Percentiles rank a stretch among this genome's conserved stretches.
phyloP scores from a whole-genome alignment of 2,329 filamentous ascomycete genomes.

The Xylaria multiplex region DNA sequence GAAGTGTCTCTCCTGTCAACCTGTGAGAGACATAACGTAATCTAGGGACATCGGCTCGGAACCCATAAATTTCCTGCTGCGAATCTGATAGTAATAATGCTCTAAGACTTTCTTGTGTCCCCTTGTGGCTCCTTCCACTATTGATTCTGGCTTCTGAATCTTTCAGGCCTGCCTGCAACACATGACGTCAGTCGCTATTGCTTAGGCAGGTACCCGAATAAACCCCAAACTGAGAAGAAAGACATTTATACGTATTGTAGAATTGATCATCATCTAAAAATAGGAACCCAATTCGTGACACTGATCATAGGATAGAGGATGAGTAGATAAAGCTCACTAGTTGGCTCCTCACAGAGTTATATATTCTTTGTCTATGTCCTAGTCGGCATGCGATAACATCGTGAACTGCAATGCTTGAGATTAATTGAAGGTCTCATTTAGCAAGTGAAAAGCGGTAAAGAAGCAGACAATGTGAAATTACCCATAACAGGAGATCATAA shows the following conservation, averaged over 20 bases:
- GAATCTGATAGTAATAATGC: conserved; percentile 12
- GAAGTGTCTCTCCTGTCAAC: conserved; percentile 32
- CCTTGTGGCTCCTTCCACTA: background rate
- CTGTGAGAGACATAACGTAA: conserved; percentile 31
- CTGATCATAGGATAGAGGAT: background rate
- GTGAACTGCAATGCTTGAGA: background rate
- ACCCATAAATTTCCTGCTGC: conserved; percentile 9
- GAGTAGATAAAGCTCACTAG: background rate
- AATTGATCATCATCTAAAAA: background rate
- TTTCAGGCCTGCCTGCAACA: conserved; percentile 7
- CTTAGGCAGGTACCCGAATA: background rate
- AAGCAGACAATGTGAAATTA: background rate
- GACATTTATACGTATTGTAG: background rate
- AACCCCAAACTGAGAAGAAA: background rate
- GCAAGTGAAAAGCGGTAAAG: background rate
- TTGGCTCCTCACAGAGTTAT: background rate
- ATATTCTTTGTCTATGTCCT: background rate
- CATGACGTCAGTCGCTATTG: conserved; percentile 14
- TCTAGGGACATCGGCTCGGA: conserved; percentile 9
- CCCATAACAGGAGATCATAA: background rate
- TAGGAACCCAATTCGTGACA: background rate
- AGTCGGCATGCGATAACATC: background rate
- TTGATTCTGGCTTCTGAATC: background rate
- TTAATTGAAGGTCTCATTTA: conserved; percentile 1
- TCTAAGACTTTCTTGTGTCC: background rate